phyloP scores from a whole-genome alignment of 495 filamentous ascomycete species.

The Echria macrotheca region DNA sequence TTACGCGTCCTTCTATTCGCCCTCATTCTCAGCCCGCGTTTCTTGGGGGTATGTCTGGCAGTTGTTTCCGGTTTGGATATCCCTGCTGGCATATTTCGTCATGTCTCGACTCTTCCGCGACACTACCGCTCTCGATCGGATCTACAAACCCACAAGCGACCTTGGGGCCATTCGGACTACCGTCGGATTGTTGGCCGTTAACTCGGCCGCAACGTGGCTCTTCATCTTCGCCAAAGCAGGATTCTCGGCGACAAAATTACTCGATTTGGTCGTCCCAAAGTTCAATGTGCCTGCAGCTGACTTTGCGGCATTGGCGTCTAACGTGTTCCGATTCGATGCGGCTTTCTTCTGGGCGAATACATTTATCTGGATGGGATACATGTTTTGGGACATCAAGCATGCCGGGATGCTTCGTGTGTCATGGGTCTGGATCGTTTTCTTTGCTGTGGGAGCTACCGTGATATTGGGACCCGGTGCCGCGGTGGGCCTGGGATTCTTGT shows the following conservation, averaged over 20 bases:
- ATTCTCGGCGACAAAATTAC: neutral
- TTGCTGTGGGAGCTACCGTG: constrained; percentile 5
- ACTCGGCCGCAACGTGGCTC: neutral
- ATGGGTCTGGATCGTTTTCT: constrained; percentile 5
- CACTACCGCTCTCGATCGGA: constrained; percentile 8
- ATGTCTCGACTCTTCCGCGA: neutral
- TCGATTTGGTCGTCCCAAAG: neutral
- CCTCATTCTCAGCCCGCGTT: neutral
- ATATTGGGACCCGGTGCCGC: constrained; percentile 14
- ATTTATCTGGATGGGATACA: constrained; percentile 18
- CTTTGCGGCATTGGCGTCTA: neutral
- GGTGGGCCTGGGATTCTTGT: constrained; percentile 16
- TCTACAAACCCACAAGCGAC: neutral
- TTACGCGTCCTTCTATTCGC: neutral
- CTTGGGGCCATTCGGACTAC: neutral
- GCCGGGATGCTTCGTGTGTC: constrained; percentile 19
- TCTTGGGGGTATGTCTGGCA: constrained; percentile 11
- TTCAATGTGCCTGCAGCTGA: neutral
- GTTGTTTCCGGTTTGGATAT: constrained; percentile 7
- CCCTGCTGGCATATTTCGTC: neutral
- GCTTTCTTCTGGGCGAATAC: constrained; percentile 11
- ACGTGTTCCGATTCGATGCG: constrained; percentile 15
- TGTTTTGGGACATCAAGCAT: constrained; percentile 16
- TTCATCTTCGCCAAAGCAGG: neutral
- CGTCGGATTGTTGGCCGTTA: neutral